A percentile compares a stretch with the other conserved stretches of the same genome.
phyloP scores from a whole-genome alignment of 495 filamentous ascomycete species.

The Parachaetomium inaequale region DNA sequence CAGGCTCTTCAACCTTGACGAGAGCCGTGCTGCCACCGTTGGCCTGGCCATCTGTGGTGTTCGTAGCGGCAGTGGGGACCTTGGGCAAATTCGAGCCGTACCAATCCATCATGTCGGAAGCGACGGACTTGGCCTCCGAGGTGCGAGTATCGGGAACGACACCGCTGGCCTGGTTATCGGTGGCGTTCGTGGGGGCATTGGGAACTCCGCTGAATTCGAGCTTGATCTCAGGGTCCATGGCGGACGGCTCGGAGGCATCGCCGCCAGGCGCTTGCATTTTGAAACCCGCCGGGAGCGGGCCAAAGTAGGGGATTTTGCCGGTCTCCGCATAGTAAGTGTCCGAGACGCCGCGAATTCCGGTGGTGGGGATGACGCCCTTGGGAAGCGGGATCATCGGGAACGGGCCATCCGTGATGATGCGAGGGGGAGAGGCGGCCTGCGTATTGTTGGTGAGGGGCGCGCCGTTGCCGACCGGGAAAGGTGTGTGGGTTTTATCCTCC shows the following conservation, averaged over 20 bases:
- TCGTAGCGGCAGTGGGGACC: background rate
- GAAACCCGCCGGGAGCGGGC: background rate
- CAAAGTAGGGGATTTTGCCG: constrained; percentile 19
- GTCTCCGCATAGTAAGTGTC: constrained; percentile 18
- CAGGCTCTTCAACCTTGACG: background rate
- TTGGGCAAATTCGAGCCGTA: constrained; percentile 15
- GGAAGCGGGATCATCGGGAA: constrained; percentile 13
- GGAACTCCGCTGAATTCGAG: background rate
- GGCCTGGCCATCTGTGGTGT: background rate
- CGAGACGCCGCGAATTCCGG: constrained; percentile 18
- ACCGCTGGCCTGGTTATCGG: background rate
- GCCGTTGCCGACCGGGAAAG: constrained; percentile 1
- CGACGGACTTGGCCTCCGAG: background rate
- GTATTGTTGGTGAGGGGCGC: background rate
- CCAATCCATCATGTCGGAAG: constrained; percentile 12
- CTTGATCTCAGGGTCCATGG: background rate
- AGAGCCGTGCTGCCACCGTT: background rate
- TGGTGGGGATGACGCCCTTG: constrained; percentile 5
- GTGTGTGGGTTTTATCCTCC: background rate
- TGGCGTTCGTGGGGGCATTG: background rate
- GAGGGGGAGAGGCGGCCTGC: background rate
- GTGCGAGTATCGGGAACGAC: background rate
- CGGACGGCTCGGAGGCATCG: too few relatives aligned
- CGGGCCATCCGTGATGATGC: constrained; percentile 10
- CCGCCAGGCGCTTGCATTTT: too few relatives aligned